Base-by-base conservation (phyloP, 768 basidiomycete species). In the Rhizopogon vinicolor region DNA sequence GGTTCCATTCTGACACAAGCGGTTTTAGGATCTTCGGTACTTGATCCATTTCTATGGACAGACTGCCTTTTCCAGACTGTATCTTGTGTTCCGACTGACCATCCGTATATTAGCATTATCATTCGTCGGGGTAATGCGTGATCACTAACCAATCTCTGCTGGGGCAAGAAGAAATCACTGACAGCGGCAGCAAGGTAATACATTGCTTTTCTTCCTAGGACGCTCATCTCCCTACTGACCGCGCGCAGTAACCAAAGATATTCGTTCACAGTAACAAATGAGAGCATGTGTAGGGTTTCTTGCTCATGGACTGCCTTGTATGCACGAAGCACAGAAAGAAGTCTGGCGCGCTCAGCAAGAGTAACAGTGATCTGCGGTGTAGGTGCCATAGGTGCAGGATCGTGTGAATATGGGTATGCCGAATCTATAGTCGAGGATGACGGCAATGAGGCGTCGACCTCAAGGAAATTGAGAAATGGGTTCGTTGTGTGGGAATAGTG, bases 401-500 rank as follows among this genome's bases (percentile, higher is more conserved):
- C 81, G 39, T 61, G 61, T n/a, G 61, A 65, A 31, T 54, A 58
- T 10, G 65, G 60, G 39, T 61, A 60, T 46, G 60, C 50, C 12
- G 63, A 55, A 22, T 65, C 59, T 3, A 55, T 39, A 3, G 60
- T 55, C 7, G 57, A 59, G n/a, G 65, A 61, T 42, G 65, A 66
- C 3, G 62, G 55, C 33, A 53, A 57, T 3, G 53, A 31, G 14
- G 57, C 44, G 53, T 77, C 74, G 55, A 96, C 85, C 44, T 93
- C 86, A 25, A 99, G 81, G 57, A 98, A 89, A 69, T 98, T 95
- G 55, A 99, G 85, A 74, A 99, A 99, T 0, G 96, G 96, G 68
- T 98, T 96, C 3, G 94, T 94, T 0, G 93, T 95, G 70, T 99
- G 96, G 8, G 94, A 97, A 73, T 98, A 99, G 68, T 99, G 96